Conservation (phyloP, 305 asterid species). For the Solanum hybrid region DNA sequence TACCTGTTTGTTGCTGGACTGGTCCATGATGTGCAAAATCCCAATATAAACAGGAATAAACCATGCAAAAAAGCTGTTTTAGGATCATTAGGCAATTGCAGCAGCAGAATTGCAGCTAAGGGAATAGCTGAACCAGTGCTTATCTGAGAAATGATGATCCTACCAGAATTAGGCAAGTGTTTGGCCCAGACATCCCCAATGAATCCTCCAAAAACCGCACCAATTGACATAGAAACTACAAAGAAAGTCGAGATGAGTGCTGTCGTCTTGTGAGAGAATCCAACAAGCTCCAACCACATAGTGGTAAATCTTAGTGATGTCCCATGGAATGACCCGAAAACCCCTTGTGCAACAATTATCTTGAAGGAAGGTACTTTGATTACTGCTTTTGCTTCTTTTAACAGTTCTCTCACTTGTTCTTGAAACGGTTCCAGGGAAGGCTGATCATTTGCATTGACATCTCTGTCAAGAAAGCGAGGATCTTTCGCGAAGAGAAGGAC, state of each 20-base stretch:
- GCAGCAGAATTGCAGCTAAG: constrained; percentile 52
- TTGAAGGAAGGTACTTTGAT: constrained; percentile 55
- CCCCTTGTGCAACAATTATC: constrained; percentile 64
- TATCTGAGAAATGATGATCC: constrained; percentile 62
- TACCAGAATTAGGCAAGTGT: constrained; percentile 53
- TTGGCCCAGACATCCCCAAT: constrained; percentile 60
- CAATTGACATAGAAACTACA: constrained; percentile 43
- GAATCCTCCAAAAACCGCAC: constrained; percentile 65
- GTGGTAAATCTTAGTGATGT: constrained; percentile 63
- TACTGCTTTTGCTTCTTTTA: constrained; percentile 59
- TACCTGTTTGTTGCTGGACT: too few relatives aligned
- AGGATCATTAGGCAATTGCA: constrained; percentile 62
- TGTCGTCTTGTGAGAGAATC: constrained; percentile 63
- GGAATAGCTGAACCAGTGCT: constrained; percentile 85
- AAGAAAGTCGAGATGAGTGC: constrained; percentile 48
- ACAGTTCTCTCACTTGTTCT: constrained; percentile 38
- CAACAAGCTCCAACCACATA: constrained; percentile 84
- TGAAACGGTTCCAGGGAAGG: constrained; percentile 19
- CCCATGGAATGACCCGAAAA: constrained; percentile 73
- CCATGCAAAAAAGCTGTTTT: constrained; percentile 38
- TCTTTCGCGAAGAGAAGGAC: constrained; percentile 54
- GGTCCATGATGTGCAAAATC: too few relatives aligned
- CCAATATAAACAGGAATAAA: constrained; percentile 31
- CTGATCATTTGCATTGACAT: constrained; percentile 19
- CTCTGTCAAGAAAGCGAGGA: constrained; percentile 33